These are phyloP conservation scores for Xanthoconium purpureum DNA, from an alignment of 768 basidiomycete species.

Conservation along the genomic window DNA sequence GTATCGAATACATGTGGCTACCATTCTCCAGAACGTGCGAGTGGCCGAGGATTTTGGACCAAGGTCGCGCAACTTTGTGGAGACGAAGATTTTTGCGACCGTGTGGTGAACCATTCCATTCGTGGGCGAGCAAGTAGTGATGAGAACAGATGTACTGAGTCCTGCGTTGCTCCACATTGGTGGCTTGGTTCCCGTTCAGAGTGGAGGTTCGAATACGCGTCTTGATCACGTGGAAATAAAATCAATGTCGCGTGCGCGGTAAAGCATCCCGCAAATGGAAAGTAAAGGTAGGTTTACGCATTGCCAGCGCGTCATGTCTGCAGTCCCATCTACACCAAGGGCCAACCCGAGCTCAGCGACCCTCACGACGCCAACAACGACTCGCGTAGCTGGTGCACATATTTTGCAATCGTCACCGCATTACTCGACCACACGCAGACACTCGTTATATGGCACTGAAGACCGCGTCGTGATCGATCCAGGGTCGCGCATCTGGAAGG, in stretches of 20 bases:
- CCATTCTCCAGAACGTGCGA: conserved; percentile 26
- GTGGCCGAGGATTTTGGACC: conserved; percentile 22
- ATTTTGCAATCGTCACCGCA: conserved; percentile 75
- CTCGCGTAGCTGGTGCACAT: conserved; percentile 46
- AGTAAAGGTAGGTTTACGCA: neutral
- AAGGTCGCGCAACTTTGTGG: conserved; percentile 25
- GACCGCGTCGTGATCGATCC: conserved; percentile 95
- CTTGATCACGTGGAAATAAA: conserved; percentile 19
- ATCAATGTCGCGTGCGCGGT: conserved; percentile 10
- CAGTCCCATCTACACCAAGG: conserved; percentile 34
- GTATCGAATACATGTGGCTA: conserved; percentile 25
- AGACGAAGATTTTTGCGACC: conserved; percentile 25
- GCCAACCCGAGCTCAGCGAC: conserved; percentile 14
- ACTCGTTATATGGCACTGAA: conserved; percentile 95
- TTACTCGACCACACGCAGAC: conserved; percentile 79
- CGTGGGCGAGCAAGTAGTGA: conserved; percentile 21
- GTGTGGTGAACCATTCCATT: conserved; percentile 30
- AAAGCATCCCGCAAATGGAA: neutral
- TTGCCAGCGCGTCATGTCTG: conserved; percentile 24
- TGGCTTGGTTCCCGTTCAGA: neutral
- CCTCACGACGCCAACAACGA: conserved; percentile 52
- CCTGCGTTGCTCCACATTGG: conserved; percentile 29
- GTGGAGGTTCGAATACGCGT: conserved; percentile 13
- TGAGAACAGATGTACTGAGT: conserved; percentile 26
- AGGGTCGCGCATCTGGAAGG: conserved; percentile 93